Evolutionary conservation across 768 basidiomycete genomes (phyloP), one percentile per base, ranked within the genome.

Genomic region (Pleurotus cornucopiae): DNA sequence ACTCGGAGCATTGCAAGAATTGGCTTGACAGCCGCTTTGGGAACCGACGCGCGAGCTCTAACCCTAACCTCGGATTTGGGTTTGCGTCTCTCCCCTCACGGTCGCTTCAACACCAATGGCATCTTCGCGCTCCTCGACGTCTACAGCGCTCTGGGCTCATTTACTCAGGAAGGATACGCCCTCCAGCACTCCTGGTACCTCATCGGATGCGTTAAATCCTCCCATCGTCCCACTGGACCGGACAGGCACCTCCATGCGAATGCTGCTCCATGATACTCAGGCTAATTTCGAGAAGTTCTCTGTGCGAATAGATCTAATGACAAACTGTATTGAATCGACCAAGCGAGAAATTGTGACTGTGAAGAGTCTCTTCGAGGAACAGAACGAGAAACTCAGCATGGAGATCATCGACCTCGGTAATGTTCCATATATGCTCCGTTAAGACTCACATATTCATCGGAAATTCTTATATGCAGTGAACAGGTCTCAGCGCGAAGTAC

Each of bases 241-340:
- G 61, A 78, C 80, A 7, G 81, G 79, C 11, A 86, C 87, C 2
- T 86, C 88, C 5, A 85, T 85, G 71, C 81, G 88, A 40, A 77
- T 89, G 61, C 76, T 90, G 11, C 70, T 91, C 18, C 82, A 89
- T 60, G 89, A 90, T 64, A 89, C 86, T 0, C 86, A 89, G 55
- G 80, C 78, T 18, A 81, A 84, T 58, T 75, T 90, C 37, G 86
- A 91, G 67, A 80, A 73, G 61, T 89, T 90, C 57, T 80, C 84
- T 0, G 70, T 71, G 5, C 76, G 78, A 26, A 79, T 85, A 12
- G 82, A 80, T 43, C 68, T 69, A n/a, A 73, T 89, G 20, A 67
- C 81, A 1, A 66, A 67, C 9, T 75, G 71, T 30, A 73, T 87
- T 11, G 79, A 82, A 12, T 74, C 80, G 30, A 73, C 83, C 21